Conservation (phyloP, 768 basidiomycete species). For the Botryobasidium botryosum region DNA sequence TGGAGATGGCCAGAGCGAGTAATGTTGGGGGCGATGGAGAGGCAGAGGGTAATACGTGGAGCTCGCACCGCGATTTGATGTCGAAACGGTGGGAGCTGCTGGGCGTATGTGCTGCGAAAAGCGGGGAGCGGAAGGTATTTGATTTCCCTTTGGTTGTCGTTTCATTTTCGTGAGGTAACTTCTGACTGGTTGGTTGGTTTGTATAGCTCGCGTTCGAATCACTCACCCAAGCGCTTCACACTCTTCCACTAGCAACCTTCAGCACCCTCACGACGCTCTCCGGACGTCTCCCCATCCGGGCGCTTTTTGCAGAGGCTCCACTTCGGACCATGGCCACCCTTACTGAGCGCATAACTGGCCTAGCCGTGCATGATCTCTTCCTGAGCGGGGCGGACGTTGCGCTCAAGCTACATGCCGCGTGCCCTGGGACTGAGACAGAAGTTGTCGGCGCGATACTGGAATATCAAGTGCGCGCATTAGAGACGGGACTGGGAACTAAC, state of each 20-base stretch:
- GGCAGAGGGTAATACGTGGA: slow-evolving; percentile 29
- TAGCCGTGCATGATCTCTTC: slow-evolving; percentile 5
- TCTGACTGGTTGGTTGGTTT: slow-evolving; percentile 3
- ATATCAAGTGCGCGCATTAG: slow-evolving; percentile 1
- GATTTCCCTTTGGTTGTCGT: no score
- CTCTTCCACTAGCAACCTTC: slow-evolving; percentile 32
- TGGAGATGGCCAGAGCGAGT: slow-evolving; percentile 15
- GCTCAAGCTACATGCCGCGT: slow-evolving; percentile 5
- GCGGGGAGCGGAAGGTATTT: slow-evolving; percentile 59
- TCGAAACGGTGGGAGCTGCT: slow-evolving; percentile 67
- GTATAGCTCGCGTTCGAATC: slow-evolving; percentile 43
- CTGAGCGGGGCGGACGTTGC: not conserved
- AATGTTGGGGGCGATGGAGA: slow-evolving; percentile 15
- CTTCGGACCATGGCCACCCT: not conserved
- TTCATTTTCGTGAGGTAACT: not conserved
- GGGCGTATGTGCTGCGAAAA: slow-evolving; percentile 60
- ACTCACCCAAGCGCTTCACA: slow-evolving; percentile 32
- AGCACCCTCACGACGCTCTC: slow-evolving; percentile 13
- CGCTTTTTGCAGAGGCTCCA: not conserved
- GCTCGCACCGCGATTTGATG: slow-evolving; percentile 43
- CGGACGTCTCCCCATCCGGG: not conserved
- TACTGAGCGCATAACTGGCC: slow-evolving; percentile 1
- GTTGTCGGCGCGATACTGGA: slow-evolving; percentile 5
- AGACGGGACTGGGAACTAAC: no score
- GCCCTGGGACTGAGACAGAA: not conserved